phyloP scores from a whole-genome alignment of 108 stramenopile genomes.

The Cylindrotheca closterium region DNA sequence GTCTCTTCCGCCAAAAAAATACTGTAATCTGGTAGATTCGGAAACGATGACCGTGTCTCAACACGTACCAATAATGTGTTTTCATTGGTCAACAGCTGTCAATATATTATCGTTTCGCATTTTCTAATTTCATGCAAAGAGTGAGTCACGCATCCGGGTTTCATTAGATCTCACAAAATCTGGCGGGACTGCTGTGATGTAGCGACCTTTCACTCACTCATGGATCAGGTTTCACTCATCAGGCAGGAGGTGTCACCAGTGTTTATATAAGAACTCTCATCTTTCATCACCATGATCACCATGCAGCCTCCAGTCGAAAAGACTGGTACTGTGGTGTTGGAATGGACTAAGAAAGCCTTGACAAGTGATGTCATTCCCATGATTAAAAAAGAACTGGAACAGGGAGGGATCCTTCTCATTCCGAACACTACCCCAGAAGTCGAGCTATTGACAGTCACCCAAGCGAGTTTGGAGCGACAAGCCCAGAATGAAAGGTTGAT shows the following conservation, averaged over 20 bases:
- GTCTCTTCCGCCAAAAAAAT: too few species aligned
- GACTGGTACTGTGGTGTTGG: slow-evolving; percentile 43
- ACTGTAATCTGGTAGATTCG: too few species aligned
- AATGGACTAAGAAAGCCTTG: slow-evolving; percentile 42
- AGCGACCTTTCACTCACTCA: too few species aligned
- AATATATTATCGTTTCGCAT: too few species aligned
- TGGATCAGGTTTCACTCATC: too few species aligned
- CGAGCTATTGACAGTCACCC: slow-evolving; percentile 47
- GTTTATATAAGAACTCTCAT: too few species aligned
- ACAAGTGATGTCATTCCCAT: slow-evolving; percentile 31
- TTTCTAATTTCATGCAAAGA: not conserved
- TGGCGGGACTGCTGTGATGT: too few species aligned
- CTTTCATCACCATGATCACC: not conserved
- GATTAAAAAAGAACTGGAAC: slow-evolving; percentile 32
- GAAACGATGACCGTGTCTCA: too few species aligned
- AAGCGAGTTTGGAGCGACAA: slow-evolving; percentile 43
- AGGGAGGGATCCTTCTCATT: slow-evolving; percentile 38
- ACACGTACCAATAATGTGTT: too few species aligned
- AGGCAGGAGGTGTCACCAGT: too few species aligned
- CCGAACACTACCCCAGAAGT: not conserved
- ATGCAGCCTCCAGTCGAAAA: slow-evolving; percentile 41
- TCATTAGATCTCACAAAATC: not conserved
- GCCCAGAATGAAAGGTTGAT: slow-evolving; percentile 48
- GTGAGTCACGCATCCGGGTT: not conserved
- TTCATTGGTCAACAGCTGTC: too few species aligned